These are phyloP conservation scores for Myriosclerotinia duriaeana DNA, from an alignment of 2,329 filamentous ascomycete species.

Conservation along the genomic window DNA sequence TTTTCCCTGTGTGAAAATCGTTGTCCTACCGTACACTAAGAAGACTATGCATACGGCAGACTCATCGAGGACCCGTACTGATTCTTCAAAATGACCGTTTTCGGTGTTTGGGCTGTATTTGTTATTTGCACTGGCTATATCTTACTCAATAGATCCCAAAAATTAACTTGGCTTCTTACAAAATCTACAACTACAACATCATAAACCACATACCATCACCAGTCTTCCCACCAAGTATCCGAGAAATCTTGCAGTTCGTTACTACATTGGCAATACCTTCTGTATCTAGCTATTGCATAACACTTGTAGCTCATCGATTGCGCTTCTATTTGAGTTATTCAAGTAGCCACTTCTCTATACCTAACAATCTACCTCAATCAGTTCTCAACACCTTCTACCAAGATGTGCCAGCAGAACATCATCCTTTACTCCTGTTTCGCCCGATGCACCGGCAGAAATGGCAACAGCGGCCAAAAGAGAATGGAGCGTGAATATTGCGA, in stretches of 20 bases:
- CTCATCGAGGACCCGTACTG: background rate
- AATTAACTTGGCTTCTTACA: background rate
- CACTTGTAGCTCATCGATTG: background rate
- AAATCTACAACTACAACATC: background rate
- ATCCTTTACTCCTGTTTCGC: background rate
- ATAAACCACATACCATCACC: background rate
- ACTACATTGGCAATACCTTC: background rate
- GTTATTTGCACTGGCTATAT: no score
- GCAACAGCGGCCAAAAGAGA: no score
- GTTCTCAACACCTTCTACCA: no score
- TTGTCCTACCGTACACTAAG: background rate
- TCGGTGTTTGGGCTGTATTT: no score
- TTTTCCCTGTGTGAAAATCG: background rate
- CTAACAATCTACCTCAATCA: background rate
- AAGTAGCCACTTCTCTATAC: background rate
- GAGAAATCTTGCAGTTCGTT: no score
- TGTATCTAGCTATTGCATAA: background rate
- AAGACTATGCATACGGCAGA: no score
- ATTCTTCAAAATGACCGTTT: background rate
- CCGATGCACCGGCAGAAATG: background rate
- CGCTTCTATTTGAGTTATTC: background rate
- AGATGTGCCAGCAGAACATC: background rate
- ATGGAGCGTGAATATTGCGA: no score
- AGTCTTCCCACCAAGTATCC: background rate
- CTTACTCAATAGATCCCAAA: no score